Conservation (phyloP, 1,139 yeast species). For the Yamadazyma dendronema region DNA sequence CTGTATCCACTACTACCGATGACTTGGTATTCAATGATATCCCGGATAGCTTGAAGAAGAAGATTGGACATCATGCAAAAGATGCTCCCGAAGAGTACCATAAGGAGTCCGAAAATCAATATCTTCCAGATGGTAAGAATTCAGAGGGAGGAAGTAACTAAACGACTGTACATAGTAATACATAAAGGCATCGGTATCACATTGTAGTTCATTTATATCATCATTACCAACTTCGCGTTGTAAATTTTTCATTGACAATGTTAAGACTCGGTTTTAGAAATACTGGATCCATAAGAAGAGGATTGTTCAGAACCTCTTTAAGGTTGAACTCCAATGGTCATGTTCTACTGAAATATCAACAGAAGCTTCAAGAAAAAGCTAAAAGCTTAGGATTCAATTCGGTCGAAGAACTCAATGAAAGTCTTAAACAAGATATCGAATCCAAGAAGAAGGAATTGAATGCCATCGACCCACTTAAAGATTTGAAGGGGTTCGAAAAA, state of each 20-base stretch:
- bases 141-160: neutral
- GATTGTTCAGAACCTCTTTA: neutral
- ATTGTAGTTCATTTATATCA: too few relatives aligned
- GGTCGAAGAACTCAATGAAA: conserved; percentile 62
- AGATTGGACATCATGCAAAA: conserved; percentile 63
- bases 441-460: conserved; percentile 54
- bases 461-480: conserved; percentile 68
- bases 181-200: neutral
- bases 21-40: conserved; percentile 72
- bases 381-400: conserved; percentile 36
- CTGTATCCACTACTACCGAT: conserved; percentile 56
- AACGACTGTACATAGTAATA: neutral
- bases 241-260: neutral
- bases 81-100: conserved; percentile 48
- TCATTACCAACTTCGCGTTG: too few relatives aligned
- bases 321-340: conserved; percentile 11
- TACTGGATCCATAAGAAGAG: neutral
- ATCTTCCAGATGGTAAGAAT: conserved; percentile 11
- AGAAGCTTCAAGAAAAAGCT: conserved; percentile 38
- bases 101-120: conserved; percentile 5
- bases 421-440: conserved; percentile 61
- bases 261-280: neutral
- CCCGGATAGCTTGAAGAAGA: conserved; percentile 57
- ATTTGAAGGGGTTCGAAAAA: conserved; percentile 57
- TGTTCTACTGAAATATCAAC: conserved; percentile 24